A percentile compares a stretch with the other conserved stretches of the same genome.
These are phyloP conservation scores for Heterobasidion parviporum DNA, from an alignment of 1,284 basidiomycete genomes.

Conservation along the genomic window DNA sequence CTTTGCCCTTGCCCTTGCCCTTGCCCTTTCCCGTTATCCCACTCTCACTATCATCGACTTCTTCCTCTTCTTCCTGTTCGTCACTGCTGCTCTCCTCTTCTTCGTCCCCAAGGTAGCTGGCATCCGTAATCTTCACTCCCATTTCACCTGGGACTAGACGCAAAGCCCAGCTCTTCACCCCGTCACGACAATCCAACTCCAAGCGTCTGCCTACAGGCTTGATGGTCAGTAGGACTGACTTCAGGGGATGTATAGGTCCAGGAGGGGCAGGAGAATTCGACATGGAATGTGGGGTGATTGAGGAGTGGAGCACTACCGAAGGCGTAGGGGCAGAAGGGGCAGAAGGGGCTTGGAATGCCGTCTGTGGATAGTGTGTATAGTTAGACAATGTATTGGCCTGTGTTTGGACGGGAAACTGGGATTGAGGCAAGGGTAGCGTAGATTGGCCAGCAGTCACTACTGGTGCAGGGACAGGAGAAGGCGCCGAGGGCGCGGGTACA, in stretches of 20 bases:
- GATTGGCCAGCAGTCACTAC: background rate
- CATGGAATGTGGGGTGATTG: slow-evolving; percentile 12
- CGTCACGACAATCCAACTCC: slow-evolving; percentile 49
- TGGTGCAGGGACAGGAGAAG: background rate
- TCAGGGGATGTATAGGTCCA: slow-evolving; percentile 13
- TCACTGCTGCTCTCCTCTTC: slow-evolving; percentile 25
- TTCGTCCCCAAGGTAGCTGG: slow-evolving; percentile 45
- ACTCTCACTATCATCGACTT: slow-evolving; percentile 13
- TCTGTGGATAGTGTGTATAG: background rate
- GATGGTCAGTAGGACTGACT: slow-evolving; percentile 42
- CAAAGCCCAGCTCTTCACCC: slow-evolving; percentile 62
- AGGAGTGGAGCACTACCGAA: slow-evolving; percentile 1
- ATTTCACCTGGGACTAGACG: slow-evolving; percentile 46
- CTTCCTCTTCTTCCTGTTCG: slow-evolving; percentile 13
- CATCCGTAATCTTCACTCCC: slow-evolving; percentile 39
- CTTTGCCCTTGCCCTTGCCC: slow-evolving; percentile 10
- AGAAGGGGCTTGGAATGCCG: background rate
- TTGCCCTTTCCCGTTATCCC: background rate
- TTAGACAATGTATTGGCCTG: background rate
- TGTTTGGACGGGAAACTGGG: background rate
- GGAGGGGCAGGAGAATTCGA: slow-evolving; percentile 39
- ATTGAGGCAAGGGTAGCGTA: background rate
- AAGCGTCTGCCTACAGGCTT: slow-evolving; percentile 50
- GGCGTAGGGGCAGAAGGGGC: background rate
- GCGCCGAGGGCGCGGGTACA: slow-evolving; percentile 1